Percentiles rank a stretch among this genome's conserved stretches.
Conservation (phyloP, 2,329 filamentous ascomycete genomes). For the Penicillium corylophilum region DNA sequence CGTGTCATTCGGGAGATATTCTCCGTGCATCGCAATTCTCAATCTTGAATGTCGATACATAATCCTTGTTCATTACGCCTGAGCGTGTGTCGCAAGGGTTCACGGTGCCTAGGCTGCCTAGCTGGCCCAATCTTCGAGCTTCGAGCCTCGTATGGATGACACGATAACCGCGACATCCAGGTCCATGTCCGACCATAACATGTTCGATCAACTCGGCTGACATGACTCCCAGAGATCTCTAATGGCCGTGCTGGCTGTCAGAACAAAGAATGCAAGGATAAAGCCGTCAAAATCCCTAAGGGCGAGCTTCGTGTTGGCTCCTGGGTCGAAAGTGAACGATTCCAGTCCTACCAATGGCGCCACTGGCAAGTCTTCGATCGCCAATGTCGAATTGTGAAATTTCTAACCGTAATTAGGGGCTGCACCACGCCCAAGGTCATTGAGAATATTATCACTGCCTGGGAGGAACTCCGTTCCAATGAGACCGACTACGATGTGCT, state of each 20-base stretch:
- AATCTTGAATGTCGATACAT: background rate
- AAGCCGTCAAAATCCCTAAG: constrained; percentile 69
- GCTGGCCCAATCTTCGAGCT: constrained; percentile 3
- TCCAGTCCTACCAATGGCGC: constrained; percentile 71
- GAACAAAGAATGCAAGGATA: constrained; percentile 70
- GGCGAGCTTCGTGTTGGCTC: constrained; percentile 75
- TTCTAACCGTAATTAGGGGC: constrained; percentile 59
- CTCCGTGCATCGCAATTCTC: background rate
- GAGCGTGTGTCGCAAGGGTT: background rate
- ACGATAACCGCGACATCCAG: background rate
- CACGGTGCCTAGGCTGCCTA: background rate
- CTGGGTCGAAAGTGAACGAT: constrained; percentile 63
- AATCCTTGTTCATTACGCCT: background rate
- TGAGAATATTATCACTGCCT: constrained; percentile 1
- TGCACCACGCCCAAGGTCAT: constrained; percentile 68
- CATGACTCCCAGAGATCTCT: constrained; percentile 61
- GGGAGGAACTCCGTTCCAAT: constrained; percentile 21
- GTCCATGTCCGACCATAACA: background rate
- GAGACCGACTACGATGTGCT: constrained; percentile 64
- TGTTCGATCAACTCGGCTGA: constrained; percentile 10
- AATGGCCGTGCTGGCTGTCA: constrained; percentile 73
- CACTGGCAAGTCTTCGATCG: constrained; percentile 67
- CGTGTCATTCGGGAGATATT: background rate
- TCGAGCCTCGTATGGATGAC: background rate
- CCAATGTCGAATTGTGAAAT: background rate